These are phyloP conservation scores for Trichoderma cornu-damae DNA, from an alignment of 2,329 filamentous ascomycete species.

Conservation along the genomic window DNA sequence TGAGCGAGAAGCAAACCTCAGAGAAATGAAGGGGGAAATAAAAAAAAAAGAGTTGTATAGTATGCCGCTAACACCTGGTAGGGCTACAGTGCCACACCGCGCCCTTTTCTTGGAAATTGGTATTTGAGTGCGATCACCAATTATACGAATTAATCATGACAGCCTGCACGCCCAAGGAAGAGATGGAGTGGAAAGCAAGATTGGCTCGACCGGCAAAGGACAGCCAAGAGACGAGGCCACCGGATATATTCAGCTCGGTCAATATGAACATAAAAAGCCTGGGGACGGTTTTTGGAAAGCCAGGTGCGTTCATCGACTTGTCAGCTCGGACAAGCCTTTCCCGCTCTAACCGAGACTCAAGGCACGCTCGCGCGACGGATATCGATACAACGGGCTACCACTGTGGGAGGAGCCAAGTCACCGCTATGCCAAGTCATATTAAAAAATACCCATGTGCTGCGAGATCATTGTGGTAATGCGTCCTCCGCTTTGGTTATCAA, in stretches of 20 bases:
- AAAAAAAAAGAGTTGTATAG: too few relatives aligned
- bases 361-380: slow-evolving; percentile 61
- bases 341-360: slow-evolving; percentile 25
- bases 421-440: slow-evolving; percentile 73
- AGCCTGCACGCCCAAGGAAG: slow-evolving; percentile 76
- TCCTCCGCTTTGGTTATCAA: slow-evolving; percentile 54
- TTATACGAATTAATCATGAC: slow-evolving; percentile 82
- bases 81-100: slow-evolving; percentile 83
- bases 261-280: slow-evolving; percentile 67
- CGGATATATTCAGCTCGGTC: slow-evolving; percentile 57
- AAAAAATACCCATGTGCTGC: slow-evolving; percentile 72
- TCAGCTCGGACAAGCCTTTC: background rate
- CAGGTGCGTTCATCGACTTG: slow-evolving; percentile 42
- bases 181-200: slow-evolving; percentile 71
- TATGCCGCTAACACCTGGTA: slow-evolving; percentile 38
- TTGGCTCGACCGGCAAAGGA: slow-evolving; percentile 51
- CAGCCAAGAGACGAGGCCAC: slow-evolving; percentile 41
- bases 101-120: slow-evolving; percentile 84
- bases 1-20: background rate
- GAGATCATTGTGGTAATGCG: slow-evolving; percentile 44
- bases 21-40: too few relatives aligned
- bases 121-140: slow-evolving; percentile 72
- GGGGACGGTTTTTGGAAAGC: slow-evolving; percentile 68
- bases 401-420: slow-evolving; percentile 64
- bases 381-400: slow-evolving; percentile 74